Evolutionary conservation across 495 filamentous ascomycete genomes (phyloP).

Genomic region (Trichocladium uniseriatum): DNA sequence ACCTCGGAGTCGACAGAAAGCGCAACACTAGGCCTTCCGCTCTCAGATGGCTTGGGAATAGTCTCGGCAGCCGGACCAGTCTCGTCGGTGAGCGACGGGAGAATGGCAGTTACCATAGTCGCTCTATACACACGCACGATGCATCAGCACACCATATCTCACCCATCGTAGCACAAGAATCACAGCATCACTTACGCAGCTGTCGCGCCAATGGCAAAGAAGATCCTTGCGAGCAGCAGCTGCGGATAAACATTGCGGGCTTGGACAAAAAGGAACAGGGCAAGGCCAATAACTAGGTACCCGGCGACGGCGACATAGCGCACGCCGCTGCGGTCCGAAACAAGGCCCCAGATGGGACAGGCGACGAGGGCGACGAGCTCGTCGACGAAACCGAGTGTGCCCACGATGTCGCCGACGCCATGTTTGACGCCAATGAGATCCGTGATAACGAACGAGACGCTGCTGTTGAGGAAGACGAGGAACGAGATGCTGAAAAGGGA

Average conservation of each 20-base stretch:
- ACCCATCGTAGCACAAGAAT: background rate
- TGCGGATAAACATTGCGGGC: conserved; percentile 82
- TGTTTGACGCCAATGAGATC: conserved; percentile 70
- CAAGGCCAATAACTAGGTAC: conserved; percentile 67
- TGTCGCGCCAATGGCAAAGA: conserved; percentile 85
- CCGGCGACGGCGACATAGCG: conserved; percentile 69
- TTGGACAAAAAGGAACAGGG: conserved; percentile 74
- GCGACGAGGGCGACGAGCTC: conserved; percentile 85
- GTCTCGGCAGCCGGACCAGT: conserved; percentile 20
- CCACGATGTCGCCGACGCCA: conserved; percentile 79
- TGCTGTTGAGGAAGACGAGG: conserved; percentile 93
- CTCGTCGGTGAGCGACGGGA: conserved; percentile 70
- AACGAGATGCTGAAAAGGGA: conserved; percentile 94
- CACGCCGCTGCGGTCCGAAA: conserved; percentile 85
- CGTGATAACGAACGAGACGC: conserved; percentile 88
- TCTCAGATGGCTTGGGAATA: conserved; percentile 6
- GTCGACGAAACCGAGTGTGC: conserved; percentile 91
- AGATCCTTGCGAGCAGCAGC: conserved; percentile 70
- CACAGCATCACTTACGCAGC: conserved; percentile 54
- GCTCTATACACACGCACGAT: conserved; percentile 33
- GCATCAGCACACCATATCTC: background rate
- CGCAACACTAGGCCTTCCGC: conserved; percentile 32
- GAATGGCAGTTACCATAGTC: conserved; percentile 95
- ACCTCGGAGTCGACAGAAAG: conserved; percentile 52
- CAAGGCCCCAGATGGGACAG: conserved; percentile 82